Evolutionary conservation across 2,329 filamentous ascomycete species (phyloP).

Genomic region (Chrysoporthe deuterocubensis): DNA sequence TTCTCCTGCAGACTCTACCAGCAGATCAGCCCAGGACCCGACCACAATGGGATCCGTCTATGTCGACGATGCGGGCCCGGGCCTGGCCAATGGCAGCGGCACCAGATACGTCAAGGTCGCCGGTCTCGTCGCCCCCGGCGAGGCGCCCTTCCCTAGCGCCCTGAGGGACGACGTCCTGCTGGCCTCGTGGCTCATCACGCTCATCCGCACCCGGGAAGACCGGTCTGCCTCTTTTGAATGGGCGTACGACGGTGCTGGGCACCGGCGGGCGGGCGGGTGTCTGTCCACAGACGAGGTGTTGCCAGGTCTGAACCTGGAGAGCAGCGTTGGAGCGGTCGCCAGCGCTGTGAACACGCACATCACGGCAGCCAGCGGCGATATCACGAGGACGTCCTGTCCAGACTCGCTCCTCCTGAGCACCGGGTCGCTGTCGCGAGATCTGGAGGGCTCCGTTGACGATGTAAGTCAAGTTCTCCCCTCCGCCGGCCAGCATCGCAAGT

Average conservation of each 20-base stretch:
- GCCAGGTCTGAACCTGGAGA: conserved; percentile 36
- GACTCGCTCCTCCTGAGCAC: conserved; percentile 31
- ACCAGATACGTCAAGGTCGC: conserved; percentile 37
- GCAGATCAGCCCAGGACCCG: background rate
- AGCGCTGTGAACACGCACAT: conserved; percentile 33
- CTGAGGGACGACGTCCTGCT: conserved; percentile 47
- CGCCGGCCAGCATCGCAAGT: background rate
- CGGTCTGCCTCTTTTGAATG: conserved; percentile 44
- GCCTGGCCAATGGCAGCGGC: conserved; percentile 20
- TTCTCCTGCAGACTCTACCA: background rate
- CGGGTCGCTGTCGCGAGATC: conserved; percentile 18
- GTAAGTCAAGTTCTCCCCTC: conserved; percentile 29
- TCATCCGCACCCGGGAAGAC: conserved; percentile 47
- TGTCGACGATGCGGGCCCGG: conserved; percentile 10
- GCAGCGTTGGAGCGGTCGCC: conserved; percentile 35
- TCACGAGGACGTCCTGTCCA: background rate
- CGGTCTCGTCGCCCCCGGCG: conserved; percentile 34
- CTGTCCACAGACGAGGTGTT: conserved; percentile 41
- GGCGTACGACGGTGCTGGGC: conserved; percentile 36
- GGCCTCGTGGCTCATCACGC: conserved; percentile 49
- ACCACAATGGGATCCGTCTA: conserved; percentile 19
- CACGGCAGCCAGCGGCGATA: conserved; percentile 32
- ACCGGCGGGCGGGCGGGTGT: conserved; percentile 29
- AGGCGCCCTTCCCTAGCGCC: conserved; percentile 36
- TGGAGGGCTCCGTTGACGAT: conserved; percentile 32